Evolutionary conservation across 2,329 filamentous ascomycete genomes (phyloP).

Genomic region (Aspergillus ustus): DNA sequence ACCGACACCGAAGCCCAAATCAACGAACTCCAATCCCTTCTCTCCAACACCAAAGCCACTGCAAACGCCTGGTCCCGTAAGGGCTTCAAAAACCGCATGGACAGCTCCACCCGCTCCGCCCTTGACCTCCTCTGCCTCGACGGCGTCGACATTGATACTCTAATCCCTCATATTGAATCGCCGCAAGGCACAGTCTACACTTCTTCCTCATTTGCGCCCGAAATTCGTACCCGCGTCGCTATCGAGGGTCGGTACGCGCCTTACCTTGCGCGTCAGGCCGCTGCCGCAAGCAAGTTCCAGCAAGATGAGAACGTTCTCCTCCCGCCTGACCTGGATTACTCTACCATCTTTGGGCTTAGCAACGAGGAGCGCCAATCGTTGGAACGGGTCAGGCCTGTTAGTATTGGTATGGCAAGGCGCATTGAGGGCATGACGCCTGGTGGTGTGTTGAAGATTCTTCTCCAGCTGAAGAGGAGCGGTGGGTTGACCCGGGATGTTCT

Average conservation of each 20-base stretch:
- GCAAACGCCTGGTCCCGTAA: slow-evolving; percentile 69
- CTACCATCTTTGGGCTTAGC: slow-evolving; percentile 72
- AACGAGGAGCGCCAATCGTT: slow-evolving; percentile 77
- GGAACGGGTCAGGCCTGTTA: slow-evolving; percentile 74
- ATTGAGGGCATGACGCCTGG: slow-evolving; percentile 72
- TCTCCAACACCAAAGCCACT: slow-evolving; percentile 63
- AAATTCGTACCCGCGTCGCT: slow-evolving; percentile 70
- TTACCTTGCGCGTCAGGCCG: slow-evolving; percentile 75
- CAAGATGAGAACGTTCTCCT: slow-evolving; percentile 77
- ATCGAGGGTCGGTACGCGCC: slow-evolving; percentile 88
- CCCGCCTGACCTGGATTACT: slow-evolving; percentile 77
- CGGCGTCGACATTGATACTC: slow-evolving; percentile 60
- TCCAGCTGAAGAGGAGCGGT: slow-evolving; percentile 39
- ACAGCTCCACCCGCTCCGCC: slow-evolving; percentile 70
- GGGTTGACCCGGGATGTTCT: not conserved
- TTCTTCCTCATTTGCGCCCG: slow-evolving; percentile 55
- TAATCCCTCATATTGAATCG: slow-evolving; percentile 59
- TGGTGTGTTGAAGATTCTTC: slow-evolving; percentile 49
- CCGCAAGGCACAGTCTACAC: slow-evolving; percentile 43
- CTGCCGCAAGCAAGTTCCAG: slow-evolving; percentile 68
- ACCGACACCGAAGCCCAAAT: slow-evolving; percentile 69
- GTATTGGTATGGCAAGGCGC: slow-evolving; percentile 82
- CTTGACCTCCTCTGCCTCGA: slow-evolving; percentile 78
- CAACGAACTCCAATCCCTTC: slow-evolving; percentile 63
- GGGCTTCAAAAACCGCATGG: slow-evolving; percentile 71